Base-by-base conservation (phyloP, 2,329 filamentous ascomycete genomes). In the Aspergillus pseudoglaucus region DNA sequence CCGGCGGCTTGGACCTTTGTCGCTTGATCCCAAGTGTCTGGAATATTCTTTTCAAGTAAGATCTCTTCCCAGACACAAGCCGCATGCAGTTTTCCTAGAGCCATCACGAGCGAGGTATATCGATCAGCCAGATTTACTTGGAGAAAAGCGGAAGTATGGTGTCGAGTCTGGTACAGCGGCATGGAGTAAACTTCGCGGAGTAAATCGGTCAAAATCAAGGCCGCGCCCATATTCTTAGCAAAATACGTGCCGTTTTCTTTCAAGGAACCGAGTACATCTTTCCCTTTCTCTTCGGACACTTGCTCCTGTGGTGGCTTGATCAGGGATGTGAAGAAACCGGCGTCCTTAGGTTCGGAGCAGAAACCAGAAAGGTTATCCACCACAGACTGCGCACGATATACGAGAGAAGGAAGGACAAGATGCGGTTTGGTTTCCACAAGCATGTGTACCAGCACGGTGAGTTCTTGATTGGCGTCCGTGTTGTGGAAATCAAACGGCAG, bases 51-150 rank as follows among this genome's bases (percentile, higher is more conserved):
- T 54, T 86, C 80, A 40, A 96, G 74, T 0, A 84, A 74, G 32
- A 90, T 86, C 55, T 94, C 87, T 66, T 98, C 91, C 67, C 84
- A 85, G n/a, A 95, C 77, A 50, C 89, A 87, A 45, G 85, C 84
- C 38, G 87, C 81, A 54, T 96, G 79, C 14, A 98, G 72, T 20
- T 83, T 83, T 3, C 89, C 90, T 30, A 97, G 77, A 22, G 83
- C 82, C 52, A 82, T 79, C 20, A 95, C 78, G 33, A 96, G 72
- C n/a, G 76, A 70, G 40, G 82, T 75, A 63, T 95, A 95, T 64
- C 88, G 84, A 64, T 97, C 91, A 27, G 84, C 88, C 18, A 95
- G 78, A 61, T 95, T 95, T 57, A 94, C 79, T 22, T 82, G 79
- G 47, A 81, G 82, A 59, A 96, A 87, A 9, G 85, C 79, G 25